Conservation (phyloP, 202 grass and related monocot genomes). For the Cymbopogon flexuosus region DNA sequence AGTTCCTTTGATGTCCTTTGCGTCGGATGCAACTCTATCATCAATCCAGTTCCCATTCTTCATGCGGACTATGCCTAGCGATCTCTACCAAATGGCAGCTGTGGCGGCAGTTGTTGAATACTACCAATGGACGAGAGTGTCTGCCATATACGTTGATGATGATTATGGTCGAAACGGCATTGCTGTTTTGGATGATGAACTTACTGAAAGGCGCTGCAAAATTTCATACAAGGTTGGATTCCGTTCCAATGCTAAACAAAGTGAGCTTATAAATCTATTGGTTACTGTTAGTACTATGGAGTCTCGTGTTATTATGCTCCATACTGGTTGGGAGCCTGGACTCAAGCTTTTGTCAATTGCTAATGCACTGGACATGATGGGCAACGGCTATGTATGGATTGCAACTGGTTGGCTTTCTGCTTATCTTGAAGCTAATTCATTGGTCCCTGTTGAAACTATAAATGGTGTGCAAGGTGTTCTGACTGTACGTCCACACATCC, state of each 20-base stretch:
- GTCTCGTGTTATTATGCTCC: constrained; percentile 71
- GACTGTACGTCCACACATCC: constrained; percentile 60
- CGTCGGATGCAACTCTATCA: constrained; percentile 78
- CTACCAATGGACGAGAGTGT: constrained; percentile 76
- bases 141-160: constrained; percentile 74
- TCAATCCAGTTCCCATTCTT: constrained; percentile 79
- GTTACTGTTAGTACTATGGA: constrained; percentile 59
- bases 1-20: constrained; percentile 77
- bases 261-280: constrained; percentile 58
- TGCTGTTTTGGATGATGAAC: constrained; percentile 66
- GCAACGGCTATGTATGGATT: constrained; percentile 89
- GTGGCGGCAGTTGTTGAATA: constrained; percentile 71
- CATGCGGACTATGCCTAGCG: constrained; percentile 63
- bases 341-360: constrained; percentile 58
- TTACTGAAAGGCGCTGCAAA: constrained; percentile 55
- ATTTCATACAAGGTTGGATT: constrained; percentile 64
- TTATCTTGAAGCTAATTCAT: constrained; percentile 63
- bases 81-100: constrained; percentile 82
- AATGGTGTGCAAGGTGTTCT: constrained; percentile 81
- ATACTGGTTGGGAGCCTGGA: constrained; percentile 46
- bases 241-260: constrained; percentile 36
- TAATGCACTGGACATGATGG: constrained; percentile 70
- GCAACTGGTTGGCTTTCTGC: constrained; percentile 83
- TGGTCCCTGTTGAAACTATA: constrained; percentile 50
- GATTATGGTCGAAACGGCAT: constrained; percentile 87